Conservation (phyloP, 331 rosid genomes). For the Prunus yedoensis region DNA sequence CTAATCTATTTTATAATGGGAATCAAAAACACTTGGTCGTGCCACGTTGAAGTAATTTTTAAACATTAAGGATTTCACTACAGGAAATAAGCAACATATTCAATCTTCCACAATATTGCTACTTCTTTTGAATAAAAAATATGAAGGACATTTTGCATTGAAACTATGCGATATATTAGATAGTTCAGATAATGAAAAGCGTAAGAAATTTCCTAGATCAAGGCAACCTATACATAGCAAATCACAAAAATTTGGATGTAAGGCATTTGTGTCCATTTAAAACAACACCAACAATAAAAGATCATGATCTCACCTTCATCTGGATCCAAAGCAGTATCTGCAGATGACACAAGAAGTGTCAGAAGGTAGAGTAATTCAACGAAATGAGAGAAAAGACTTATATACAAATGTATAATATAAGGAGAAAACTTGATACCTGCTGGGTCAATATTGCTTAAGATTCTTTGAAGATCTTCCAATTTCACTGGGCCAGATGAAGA, state of each 20-base stretch:
- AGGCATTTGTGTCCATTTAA: conserved; percentile 11
- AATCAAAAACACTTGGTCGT: not conserved
- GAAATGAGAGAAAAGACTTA: not conserved
- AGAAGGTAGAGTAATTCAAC: conserved; percentile 29
- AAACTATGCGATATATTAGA: no score
- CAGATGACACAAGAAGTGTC: conserved; percentile 37
- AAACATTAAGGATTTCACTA: not conserved
- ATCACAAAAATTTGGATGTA: not conserved
- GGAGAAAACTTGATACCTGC: conserved; percentile 48
- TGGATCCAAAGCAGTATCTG: conserved; percentile 65
- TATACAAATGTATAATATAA: not conserved
- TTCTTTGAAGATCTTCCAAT: conserved; percentile 83
- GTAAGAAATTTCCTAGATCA: not conserved
- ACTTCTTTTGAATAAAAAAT: not conserved
- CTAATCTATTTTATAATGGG: not conserved
- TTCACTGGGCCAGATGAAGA: conserved; percentile 79
- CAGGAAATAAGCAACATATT: not conserved
- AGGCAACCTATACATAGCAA: not conserved
- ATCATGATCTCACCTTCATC: conserved; percentile 69
- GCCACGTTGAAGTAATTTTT: not conserved
- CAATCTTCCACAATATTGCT: not conserved
- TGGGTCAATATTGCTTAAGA: conserved; percentile 74
- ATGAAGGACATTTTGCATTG: not conserved
- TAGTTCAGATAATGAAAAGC: not conserved
- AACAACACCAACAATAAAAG: conserved; percentile 10